Base-by-base conservation (phyloP, 306 rosid species). In the Hippophae rhamnoides region DNA sequence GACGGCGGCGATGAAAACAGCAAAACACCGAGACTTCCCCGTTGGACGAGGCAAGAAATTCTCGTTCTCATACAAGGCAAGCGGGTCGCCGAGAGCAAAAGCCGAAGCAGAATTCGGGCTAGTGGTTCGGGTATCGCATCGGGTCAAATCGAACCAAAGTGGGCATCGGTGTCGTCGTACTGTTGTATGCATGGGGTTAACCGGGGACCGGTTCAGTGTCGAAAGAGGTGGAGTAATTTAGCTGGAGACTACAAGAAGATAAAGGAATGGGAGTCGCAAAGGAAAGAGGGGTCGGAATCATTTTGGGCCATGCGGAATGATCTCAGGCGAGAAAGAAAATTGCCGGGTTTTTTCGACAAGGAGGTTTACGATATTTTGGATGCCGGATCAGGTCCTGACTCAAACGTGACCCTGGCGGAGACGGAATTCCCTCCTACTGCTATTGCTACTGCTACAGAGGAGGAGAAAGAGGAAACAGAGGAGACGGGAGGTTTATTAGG, bases 291-390 rank as follows among this genome's bases (percentile, higher is more conserved):
- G 41, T 56, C 87, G 66, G 96, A 92, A 43, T 92, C 99, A 67
- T 92, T 84, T 76, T 92, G 99, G 99, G 79, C 78, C 43, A 86
- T 88, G 99, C 78, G 99, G 72, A 93, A 93, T 61, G 99, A 93
- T 64, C 64, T 86, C 74, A 79, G 99, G 75, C 80, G 97, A 6
- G 95, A 88, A 81, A 83, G 84, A 72, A 93, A 88, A 63, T 64
- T 93, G 70, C 99, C 97, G 0, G 99, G 99, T 1, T 86, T 80
- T 81, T 93, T 93, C 60, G 95, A 93, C 11, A 76, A 68, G 61
- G 99, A 93, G 71, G 99, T 93, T 56, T 93, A 78, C 52, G 96
- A 93, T 72, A 84, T 93, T 56, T 74, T 93, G 8, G 98, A 85
- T 67, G 71, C 93, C 42, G 88, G 79, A n/a, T 68, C 89, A 3